Evolutionary conservation across 2,329 filamentous ascomycete genomes (phyloP).

Genomic region (Cadophora gregata): DNA sequence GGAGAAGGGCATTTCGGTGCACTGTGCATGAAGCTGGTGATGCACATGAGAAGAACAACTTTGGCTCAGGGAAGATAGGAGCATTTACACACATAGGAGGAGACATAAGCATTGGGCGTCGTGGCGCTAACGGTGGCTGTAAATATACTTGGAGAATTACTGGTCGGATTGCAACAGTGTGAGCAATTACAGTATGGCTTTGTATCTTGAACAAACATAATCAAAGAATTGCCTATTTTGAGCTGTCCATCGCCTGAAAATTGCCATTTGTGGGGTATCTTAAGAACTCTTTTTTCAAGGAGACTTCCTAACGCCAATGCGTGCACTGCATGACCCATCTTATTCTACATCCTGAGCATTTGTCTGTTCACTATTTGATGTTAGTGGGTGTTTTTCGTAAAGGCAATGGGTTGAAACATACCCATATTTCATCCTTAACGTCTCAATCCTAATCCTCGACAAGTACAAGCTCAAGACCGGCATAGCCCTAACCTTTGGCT

Average conservation of each 20-base stretch:
- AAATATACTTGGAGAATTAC: not conserved
- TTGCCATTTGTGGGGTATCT: constrained; percentile 10
- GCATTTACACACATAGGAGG: constrained; percentile 13
- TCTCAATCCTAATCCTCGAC: constrained; percentile 58
- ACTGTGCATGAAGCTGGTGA: not conserved
- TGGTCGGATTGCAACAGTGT: not conserved
- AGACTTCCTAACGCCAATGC: not conserved
- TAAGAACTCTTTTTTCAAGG: not conserved
- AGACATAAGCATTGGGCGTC: constrained; percentile 2
- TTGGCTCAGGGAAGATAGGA: not conserved
- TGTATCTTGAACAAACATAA: constrained; percentile 7
- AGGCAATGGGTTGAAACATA: constrained; percentile 30
- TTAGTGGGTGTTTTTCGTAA: constrained; percentile 13
- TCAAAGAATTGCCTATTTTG: not conserved
- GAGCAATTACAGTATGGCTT: not conserved
- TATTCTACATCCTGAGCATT: constrained; percentile 33
- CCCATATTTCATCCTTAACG: constrained; percentile 54
- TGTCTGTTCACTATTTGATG: constrained; percentile 43
- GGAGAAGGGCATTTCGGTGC: not conserved
- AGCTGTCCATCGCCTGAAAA: not conserved
- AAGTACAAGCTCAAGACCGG: constrained; percentile 67
- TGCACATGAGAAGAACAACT: not conserved
- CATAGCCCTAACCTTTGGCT: constrained; percentile 51
- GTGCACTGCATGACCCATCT: not conserved
- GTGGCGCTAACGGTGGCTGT: constrained; percentile 7